phyloP scores from a whole-genome alignment of 2,329 filamentous ascomycete genomes.

The Sordariomycetes sp. region DNA sequence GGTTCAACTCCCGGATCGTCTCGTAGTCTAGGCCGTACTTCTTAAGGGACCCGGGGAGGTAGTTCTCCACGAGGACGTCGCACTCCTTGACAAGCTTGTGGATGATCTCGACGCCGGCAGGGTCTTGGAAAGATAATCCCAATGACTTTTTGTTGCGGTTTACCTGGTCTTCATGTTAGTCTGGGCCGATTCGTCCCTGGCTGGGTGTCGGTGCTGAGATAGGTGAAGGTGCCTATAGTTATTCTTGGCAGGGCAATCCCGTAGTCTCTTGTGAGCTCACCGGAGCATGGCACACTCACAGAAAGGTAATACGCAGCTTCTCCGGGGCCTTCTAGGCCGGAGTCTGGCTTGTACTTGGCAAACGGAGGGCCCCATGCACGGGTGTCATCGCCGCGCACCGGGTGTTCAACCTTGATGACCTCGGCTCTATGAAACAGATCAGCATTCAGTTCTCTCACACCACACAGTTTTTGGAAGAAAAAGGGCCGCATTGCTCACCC shows the following conservation, averaged over 20 bases:
- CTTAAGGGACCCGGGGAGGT: conserved; percentile 77
- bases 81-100: conserved; percentile 76
- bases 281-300: conserved; percentile 2
- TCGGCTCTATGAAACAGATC: conserved; percentile 56
- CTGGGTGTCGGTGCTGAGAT: not conserved
- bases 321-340: conserved; percentile 56
- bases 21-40: conserved; percentile 90
- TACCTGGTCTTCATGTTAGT: conserved; percentile 40
- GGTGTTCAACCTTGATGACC: conserved; percentile 96
- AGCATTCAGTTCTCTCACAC: not conserved
- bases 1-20: conserved; percentile 71
- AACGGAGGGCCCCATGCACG: conserved; percentile 95
- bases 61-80: conserved; percentile 94
- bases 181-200: not conserved
- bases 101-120: conserved; percentile 73
- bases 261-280: not conserved
- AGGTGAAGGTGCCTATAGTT: not conserved
- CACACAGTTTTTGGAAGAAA: not conserved
- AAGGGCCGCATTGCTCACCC: conserved; percentile 52
- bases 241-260: not conserved
- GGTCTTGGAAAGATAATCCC: conserved; percentile 80
- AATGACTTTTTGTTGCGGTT: conserved; percentile 97
- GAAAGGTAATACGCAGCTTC: conserved; percentile 67
- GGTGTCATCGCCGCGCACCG: conserved; percentile 82
- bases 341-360: conserved; percentile 59